These are phyloP conservation scores for Chlamydomonas sp. DNA, from an alignment of 139 green algal species.

Conservation along the genomic window DNA sequence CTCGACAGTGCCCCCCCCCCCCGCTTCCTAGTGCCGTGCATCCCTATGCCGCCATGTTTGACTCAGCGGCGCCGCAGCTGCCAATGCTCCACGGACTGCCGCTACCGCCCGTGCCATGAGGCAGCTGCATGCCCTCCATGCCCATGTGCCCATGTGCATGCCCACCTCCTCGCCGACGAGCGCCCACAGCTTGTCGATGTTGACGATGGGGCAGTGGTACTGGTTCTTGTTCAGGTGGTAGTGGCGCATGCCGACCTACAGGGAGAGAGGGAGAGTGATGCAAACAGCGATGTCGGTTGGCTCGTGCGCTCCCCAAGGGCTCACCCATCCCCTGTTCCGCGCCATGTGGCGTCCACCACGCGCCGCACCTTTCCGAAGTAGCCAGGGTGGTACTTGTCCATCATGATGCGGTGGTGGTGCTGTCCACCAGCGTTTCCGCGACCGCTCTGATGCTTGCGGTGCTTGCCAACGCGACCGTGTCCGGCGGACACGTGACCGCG, in stretches of 20 bases:
- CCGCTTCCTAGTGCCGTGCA: no score
- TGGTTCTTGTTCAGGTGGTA: slow-evolving; percentile 95
- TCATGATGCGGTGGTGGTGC: slow-evolving; percentile 98
- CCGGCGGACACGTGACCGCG: slow-evolving; percentile 94
- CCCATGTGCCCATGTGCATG: no score
- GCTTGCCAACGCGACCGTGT: slow-evolving; percentile 98
- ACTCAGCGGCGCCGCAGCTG: no score
- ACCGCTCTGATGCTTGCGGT: slow-evolving; percentile 96
- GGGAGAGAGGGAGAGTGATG: neutral
- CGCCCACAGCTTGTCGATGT: slow-evolving; percentile 96
- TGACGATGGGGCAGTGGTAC: slow-evolving; percentile 93
- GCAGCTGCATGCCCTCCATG: neutral
- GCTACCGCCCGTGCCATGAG: neutral
- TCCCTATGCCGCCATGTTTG: no score
- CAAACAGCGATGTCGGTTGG: no score
- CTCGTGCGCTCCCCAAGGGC: no score
- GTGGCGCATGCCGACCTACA: slow-evolving; percentile 95
- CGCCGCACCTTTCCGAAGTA: slow-evolving; percentile 97
- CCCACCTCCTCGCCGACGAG: slow-evolving; percentile 83
- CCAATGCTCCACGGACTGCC: no score
- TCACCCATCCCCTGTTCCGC: no score
- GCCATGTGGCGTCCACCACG: no score
- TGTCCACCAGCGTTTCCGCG: slow-evolving; percentile 98
- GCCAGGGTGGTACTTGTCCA: slow-evolving; percentile 97
- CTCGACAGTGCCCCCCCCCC: no score